A percentile compares a stretch with the other conserved stretches of the same genome.
phyloP scores from a whole-genome alignment of 2,329 filamentous ascomycete species.

The Exophiala spinifera region DNA sequence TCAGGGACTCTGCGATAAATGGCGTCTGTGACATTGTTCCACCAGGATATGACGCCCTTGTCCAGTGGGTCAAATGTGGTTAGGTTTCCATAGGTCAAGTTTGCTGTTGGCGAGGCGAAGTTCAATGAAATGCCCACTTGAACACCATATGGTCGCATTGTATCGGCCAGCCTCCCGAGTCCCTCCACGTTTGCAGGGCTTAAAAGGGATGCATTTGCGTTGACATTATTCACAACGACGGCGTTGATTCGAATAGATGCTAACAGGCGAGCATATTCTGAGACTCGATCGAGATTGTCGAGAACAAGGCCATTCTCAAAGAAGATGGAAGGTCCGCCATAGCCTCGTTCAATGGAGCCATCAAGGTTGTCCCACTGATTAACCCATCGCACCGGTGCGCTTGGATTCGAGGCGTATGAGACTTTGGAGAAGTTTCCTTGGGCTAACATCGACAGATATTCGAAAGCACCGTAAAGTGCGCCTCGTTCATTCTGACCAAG shows the following conservation, averaged over 20 bases:
- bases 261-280: constrained; percentile 63
- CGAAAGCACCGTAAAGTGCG: constrained; percentile 66
- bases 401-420: constrained; percentile 53
- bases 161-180: constrained; percentile 60
- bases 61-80: constrained; percentile 65
- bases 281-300: constrained; percentile 58
- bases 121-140: constrained; percentile 64
- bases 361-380: constrained; percentile 71
- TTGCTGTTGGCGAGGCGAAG: constrained; percentile 60
- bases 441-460: constrained; percentile 64
- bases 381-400: constrained; percentile 63
- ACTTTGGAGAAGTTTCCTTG: constrained; percentile 54
- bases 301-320: constrained; percentile 57
- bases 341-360: constrained; percentile 65
- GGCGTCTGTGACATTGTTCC: constrained; percentile 57
- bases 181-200: constrained; percentile 59
- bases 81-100: constrained; percentile 49
- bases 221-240: constrained; percentile 69
- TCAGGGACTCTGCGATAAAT: constrained; percentile 64
- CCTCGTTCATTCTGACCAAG: constrained; percentile 65
- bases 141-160: constrained; percentile 65
- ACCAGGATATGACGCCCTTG: constrained; percentile 58
- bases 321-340: constrained; percentile 66
- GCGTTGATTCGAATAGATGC: constrained; percentile 66
- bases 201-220: constrained; percentile 61